A percentile compares a stretch with the other conserved stretches of the same genome.
Evolutionary conservation across 139 green algal species (phyloP).

Genomic region (Coelastrella sp.): DNA sequence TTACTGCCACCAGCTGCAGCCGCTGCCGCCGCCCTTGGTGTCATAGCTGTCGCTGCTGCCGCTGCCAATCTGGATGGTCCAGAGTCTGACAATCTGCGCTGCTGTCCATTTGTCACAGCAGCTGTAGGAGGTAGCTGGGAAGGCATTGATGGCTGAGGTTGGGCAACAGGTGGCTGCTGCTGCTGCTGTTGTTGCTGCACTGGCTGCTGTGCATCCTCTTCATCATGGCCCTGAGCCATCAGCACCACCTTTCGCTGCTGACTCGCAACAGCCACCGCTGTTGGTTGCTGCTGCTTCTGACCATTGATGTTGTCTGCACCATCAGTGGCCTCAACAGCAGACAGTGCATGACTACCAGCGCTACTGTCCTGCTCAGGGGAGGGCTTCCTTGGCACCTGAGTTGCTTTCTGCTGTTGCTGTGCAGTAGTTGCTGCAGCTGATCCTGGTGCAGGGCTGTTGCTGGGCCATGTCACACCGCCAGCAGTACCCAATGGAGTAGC

Average conservation of each 20-base stretch:
- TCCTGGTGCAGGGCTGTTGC: neutral
- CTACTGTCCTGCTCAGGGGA: slow-evolving; percentile 4
- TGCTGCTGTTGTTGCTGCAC: neutral
- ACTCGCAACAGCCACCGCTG: neutral
- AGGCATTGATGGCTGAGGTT: slow-evolving; percentile 48
- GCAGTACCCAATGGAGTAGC: neutral
- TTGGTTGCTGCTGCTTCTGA: neutral
- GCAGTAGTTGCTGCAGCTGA: neutral
- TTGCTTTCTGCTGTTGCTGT: slow-evolving; percentile 17
- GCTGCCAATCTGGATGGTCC: neutral
- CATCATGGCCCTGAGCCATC: slow-evolving; percentile 6
- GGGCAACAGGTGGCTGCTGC: too few species aligned
- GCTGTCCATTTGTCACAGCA: neutral
- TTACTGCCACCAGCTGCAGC: neutral
- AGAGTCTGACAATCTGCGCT: slow-evolving; percentile 1
- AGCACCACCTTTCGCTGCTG: slow-evolving; percentile 16
- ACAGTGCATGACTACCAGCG: slow-evolving; percentile 29
- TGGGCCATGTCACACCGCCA: neutral
- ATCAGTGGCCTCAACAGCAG: neutral
- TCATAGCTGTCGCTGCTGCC: neutral
- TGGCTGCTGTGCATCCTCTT: slow-evolving; percentile 10
- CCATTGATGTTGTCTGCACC: neutral
- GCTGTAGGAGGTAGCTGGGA: neutral
- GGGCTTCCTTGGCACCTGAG: neutral
- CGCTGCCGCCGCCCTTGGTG: neutral